Evolutionary conservation across 1,284 basidiomycete genomes (phyloP), one percentile per base, ranked within the genome.

Genomic region (Ustilago hordei): DNA sequence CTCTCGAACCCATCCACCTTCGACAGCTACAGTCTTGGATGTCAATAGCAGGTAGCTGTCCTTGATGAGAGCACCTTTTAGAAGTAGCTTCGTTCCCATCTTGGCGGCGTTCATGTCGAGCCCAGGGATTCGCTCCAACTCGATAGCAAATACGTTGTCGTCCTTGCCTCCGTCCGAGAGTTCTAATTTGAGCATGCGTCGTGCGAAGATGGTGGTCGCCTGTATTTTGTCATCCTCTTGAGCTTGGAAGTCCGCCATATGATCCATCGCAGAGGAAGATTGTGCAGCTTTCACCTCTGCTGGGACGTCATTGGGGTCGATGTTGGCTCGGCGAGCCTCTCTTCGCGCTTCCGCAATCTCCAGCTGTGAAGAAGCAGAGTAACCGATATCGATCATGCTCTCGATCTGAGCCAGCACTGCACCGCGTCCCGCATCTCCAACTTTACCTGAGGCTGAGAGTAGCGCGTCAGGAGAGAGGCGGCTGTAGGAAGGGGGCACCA

Each of bases 121-220:
- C 1, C 43, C 68, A 7, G 55, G 4, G 15, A 78, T 52, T 7
- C 68, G 48, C n/a, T 78, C 58, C 60, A 59, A 12, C 34, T 78
- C 75, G 43, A 78, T 63, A 31, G 64, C 75, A 19, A 12, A 23
- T 1, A 98, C 95, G 81, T 93, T 95, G 34, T 97, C 94, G 0
- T 93, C 93, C 0, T 92, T 93, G 78, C 98, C 95, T 0, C 95
- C 93, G 84, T 95, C 95, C 68, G 91, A 91, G 79, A 99, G 88
- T 3, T 92, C 92, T 12, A 91, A 93, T 23, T 91, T 93, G 41
- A 99, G 88, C 52, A 99, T 89, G 85, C 98, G 98, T 88, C 98
- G 98, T 2, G 96, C 98, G 72, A 98, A 88, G 55, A 99, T 95
- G 79, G 95, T 95, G 0, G 94, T 95, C 13, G 94, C 39, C 8